Evolutionary conservation across 495 filamentous ascomycete species (phyloP).

Genomic region (Collariella sp.): DNA sequence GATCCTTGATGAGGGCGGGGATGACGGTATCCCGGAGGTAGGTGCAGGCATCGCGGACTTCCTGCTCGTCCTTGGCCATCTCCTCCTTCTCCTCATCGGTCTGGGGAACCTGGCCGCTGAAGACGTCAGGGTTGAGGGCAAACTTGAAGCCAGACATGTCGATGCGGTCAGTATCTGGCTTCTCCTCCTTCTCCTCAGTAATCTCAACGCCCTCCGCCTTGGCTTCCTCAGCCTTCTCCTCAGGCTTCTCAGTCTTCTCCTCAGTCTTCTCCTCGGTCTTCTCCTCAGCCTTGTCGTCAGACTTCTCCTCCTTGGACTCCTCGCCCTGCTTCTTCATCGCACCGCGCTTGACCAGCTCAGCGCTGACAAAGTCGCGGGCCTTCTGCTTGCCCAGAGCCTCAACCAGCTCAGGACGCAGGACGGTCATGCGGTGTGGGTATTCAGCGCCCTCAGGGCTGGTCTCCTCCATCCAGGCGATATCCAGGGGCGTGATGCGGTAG

Average conservation of each 20-base stretch:
- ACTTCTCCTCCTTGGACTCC: constrained; percentile 18
- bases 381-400: constrained; percentile 75
- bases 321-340: constrained; percentile 30
- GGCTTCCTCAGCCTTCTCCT: constrained; percentile 3
- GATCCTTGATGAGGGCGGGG: constrained; percentile 63
- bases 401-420: constrained; percentile 80
- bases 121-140: constrained; percentile 88
- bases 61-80: constrained; percentile 76
- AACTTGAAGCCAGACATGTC: constrained; percentile 79
- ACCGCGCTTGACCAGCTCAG: constrained; percentile 56
- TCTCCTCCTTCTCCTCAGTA: constrained; percentile 20
- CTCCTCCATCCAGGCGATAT: constrained; percentile 84
- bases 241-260: constrained; percentile 12
- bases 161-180: constrained; percentile 45
- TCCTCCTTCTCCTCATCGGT: constrained; percentile 83
- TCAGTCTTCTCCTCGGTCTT: constrained; percentile 22
- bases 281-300: constrained; percentile 30
- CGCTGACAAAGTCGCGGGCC: constrained; percentile 76
- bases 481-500: constrained; percentile 88
- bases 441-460: constrained; percentile 38
- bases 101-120: constrained; percentile 83
- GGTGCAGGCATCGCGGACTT: constrained; percentile 75
- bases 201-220: constrained; percentile 25
- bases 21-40: constrained; percentile 68
- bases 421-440: constrained; percentile 94